A percentile compares a stretch with the other conserved stretches of the same genome.
Evolutionary conservation across 345 rosid genomes (phyloP).

Genomic region (Hibiscus mutabilis): DNA sequence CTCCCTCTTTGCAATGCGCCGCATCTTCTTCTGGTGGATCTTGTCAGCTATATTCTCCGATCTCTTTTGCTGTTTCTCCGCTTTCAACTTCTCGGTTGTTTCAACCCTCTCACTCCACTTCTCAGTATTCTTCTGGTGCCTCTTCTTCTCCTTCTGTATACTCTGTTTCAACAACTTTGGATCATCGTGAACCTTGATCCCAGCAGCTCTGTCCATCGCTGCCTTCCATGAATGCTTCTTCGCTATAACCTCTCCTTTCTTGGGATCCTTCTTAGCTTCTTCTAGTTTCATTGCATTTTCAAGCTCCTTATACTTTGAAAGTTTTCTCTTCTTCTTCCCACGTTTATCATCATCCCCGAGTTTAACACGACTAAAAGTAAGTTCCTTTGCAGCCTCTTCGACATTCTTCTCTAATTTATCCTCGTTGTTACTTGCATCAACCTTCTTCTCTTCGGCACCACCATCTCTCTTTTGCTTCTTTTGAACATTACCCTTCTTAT

Average conservation of each 20-base stretch:
- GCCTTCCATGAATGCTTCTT: conserved; percentile 71
- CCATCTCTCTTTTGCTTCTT: conserved; percentile 65
- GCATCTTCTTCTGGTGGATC: conserved; percentile 60
- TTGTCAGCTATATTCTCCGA: conserved; percentile 63
- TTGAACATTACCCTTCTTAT: conserved; percentile 24
- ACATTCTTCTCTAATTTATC: conserved; percentile 50
- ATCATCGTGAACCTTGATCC: conserved; percentile 76
- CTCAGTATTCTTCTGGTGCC: conserved; percentile 61
- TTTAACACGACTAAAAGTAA: conserved; percentile 63
- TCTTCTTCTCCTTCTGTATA: conserved; percentile 63
- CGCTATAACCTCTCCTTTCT: conserved; percentile 51
- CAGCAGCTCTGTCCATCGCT: conserved; percentile 73
- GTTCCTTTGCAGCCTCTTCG: conserved; percentile 70
- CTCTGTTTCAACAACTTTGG: conserved; percentile 74
- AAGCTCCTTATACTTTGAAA: conserved; percentile 61
- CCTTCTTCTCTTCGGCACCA: conserved; percentile 28
- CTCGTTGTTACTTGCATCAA: conserved; percentile 16
- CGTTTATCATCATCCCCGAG: conserved; percentile 50
- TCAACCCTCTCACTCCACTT: conserved; percentile 85
- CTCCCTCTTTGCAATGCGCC: conserved; percentile 78
- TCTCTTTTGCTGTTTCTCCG: conserved; percentile 70
- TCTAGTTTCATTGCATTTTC: conserved; percentile 55
- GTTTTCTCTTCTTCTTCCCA: conserved; percentile 51
- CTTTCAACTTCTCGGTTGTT: conserved; percentile 48
- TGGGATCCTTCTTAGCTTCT: conserved; percentile 72